Evolutionary conservation across 2,329 filamentous ascomycete species (phyloP).

Genomic region (Nigrograna mackinnonii): DNA sequence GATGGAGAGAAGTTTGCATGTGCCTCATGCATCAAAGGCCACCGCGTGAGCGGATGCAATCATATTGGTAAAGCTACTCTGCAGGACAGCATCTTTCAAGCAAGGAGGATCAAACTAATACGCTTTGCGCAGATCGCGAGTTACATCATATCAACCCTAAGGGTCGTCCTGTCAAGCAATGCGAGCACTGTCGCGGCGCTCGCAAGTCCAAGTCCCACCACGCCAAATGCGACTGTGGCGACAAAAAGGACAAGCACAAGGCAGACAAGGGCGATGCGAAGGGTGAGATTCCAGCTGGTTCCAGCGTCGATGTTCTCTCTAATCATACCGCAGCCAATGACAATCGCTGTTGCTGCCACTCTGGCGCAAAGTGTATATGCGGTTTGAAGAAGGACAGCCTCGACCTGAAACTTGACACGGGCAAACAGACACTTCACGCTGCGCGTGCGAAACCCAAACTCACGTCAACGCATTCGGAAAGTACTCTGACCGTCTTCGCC

Average conservation of each 20-base stretch:
- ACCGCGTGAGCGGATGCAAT: conserved; percentile 98
- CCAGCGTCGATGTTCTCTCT: conserved; percentile 27
- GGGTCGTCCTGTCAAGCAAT: conserved; percentile 96
- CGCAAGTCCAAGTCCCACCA: conserved; percentile 95
- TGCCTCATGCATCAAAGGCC: conserved; percentile 96
- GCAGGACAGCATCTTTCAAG: conserved; percentile 7
- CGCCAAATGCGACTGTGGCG: conserved; percentile 94
- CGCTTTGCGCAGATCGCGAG: conserved; percentile 70
- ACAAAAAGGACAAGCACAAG: conserved; percentile 72
- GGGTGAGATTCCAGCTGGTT: conserved; percentile 41
- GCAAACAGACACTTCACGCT: conserved; percentile 48
- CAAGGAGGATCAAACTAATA: background rate
- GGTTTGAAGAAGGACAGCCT: conserved; percentile 62
- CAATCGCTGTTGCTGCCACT: conserved; percentile 56
- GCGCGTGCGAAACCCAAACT: conserved; percentile 60
- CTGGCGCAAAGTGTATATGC: conserved; percentile 64
- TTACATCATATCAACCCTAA: conserved; percentile 97
- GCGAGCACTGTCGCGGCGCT: conserved; percentile 91
- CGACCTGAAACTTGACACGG: conserved; percentile 47
- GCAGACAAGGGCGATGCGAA: conserved; percentile 50
- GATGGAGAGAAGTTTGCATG: conserved; percentile 98
- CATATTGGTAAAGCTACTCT: conserved; percentile 71
- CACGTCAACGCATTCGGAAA: conserved; percentile 62
- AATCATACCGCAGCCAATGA: conserved; percentile 39
- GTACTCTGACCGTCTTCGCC: conserved; percentile 62